These are phyloP conservation scores for Pythium folliculosum DNA, from an alignment of 352 stramenopile genomes.

Conservation along the genomic window DNA sequence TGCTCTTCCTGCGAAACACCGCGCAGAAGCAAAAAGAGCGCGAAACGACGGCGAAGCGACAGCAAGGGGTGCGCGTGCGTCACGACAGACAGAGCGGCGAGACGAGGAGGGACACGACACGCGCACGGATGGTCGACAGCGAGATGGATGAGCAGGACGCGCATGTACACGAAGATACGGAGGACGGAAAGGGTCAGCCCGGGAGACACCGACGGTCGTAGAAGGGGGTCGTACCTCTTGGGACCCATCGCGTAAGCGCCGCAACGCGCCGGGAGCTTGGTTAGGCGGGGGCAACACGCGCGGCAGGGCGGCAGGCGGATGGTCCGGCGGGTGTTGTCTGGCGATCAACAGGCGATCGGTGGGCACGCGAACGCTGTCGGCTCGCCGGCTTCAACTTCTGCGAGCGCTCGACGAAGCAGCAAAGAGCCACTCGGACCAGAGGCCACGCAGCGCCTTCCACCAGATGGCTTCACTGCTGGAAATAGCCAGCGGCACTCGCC, in stretches of 20 bases:
- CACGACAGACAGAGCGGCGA: background rate
- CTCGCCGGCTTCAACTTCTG: background rate
- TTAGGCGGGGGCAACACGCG: no score
- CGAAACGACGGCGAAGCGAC: no score
- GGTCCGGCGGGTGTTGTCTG: background rate
- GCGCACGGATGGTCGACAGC: background rate
- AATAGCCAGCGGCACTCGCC: slow-evolving; percentile 13
- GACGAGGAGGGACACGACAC: background rate
- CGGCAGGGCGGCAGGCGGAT: no score
- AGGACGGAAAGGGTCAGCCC: background rate
- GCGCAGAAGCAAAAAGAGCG: background rate
- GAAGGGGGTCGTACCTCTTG: slow-evolving; percentile 35
- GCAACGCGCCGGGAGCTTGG: no score
- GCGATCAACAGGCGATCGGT: background rate
- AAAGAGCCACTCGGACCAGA: slow-evolving; percentile 1
- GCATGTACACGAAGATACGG: background rate
- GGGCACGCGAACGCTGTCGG: background rate
- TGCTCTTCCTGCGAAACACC: slow-evolving; percentile 32
- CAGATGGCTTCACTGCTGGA: slow-evolving; percentile 20
- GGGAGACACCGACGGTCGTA: background rate
- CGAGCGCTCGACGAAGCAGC: background rate
- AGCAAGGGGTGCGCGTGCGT: background rate
- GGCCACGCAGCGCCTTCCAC: slow-evolving; percentile 1
- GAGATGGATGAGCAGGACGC: background rate
- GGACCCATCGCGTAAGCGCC: slow-evolving; percentile 36